Evolutionary conservation across 768 basidiomycete species (phyloP).

Genomic region (Termitomyces sp.): DNA sequence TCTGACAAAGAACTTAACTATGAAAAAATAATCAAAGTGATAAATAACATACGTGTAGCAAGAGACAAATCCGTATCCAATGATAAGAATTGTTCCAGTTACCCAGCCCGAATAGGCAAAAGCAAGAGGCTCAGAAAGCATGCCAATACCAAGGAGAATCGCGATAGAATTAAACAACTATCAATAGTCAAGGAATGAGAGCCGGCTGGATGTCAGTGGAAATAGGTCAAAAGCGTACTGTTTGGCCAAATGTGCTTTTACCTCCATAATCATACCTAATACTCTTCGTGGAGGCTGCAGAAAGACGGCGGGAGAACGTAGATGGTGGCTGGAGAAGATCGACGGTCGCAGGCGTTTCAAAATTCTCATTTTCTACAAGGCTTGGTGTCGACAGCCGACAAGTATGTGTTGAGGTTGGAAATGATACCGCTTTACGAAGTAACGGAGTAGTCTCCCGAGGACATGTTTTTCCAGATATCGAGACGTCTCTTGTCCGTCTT

Average conservation of each 20-base stretch:
- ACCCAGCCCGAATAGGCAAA: slow-evolving; percentile 92
- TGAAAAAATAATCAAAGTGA: background rate
- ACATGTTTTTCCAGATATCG: background rate
- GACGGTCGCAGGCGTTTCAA: background rate
- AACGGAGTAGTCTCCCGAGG: slow-evolving; percentile 27
- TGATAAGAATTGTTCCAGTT: slow-evolving; percentile 64
- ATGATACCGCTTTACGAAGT: slow-evolving; percentile 27
- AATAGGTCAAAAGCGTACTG: slow-evolving; percentile 32
- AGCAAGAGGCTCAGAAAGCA: slow-evolving; percentile 86
- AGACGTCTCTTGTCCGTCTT: background rate
- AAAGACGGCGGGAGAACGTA: slow-evolving; percentile 22
- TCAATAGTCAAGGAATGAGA: slow-evolving; percentile 4
- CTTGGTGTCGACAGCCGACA: slow-evolving; percentile 7
- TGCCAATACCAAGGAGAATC: slow-evolving; percentile 81
- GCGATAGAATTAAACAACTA: slow-evolving; percentile 89
- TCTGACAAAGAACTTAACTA: slow-evolving; percentile 29
- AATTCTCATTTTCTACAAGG: background rate
- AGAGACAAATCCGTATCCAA: slow-evolving; percentile 73
- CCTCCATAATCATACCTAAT: slow-evolving; percentile 35
- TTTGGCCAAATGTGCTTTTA: slow-evolving; percentile 69
- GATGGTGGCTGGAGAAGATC: background rate
- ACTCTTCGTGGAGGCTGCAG: slow-evolving; percentile 24
- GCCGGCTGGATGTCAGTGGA: background rate
- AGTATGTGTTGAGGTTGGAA: slow-evolving; percentile 12
- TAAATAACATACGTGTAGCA: slow-evolving; percentile 78